Conservation (phyloP, 73 alveolate genomes). For the Symbiodinium natans region DNA sequence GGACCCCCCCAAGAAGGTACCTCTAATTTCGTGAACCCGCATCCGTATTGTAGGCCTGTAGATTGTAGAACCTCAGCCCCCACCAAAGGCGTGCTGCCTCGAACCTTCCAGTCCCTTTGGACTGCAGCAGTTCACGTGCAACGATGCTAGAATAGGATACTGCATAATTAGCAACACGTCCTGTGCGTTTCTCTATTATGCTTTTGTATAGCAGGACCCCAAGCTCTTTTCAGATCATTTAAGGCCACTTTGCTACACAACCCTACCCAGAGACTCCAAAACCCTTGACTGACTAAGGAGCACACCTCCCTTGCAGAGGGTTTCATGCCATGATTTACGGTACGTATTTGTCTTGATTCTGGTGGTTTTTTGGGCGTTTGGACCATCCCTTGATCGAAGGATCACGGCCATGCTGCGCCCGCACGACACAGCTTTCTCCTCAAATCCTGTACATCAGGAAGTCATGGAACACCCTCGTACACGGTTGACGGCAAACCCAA, state of each 20-base stretch:
- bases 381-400: neutral
- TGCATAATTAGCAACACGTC: neutral
- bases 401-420: neutral
- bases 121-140: neutral
- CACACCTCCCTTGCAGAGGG: neutral
- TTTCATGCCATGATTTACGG: too few relatives aligned
- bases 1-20: too few relatives aligned
- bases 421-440: neutral
- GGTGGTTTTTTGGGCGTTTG: neutral
- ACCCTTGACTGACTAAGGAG: neutral
- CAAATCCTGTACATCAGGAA: neutral
- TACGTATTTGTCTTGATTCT: too few relatives aligned
- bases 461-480: neutral
- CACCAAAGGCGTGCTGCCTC: neutral
- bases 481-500: neutral
- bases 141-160: neutral
- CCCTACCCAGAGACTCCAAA: neutral
- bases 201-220: neutral
- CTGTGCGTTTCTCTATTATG: neutral
- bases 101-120: neutral
- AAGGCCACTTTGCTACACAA: neutral
- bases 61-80: neutral
- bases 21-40: too few relatives aligned
- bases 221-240: neutral
- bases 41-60: neutral